phyloP scores from a whole-genome alignment of 2,329 filamentous ascomycete genomes.

The Chaetomium olivaceum region DNA sequence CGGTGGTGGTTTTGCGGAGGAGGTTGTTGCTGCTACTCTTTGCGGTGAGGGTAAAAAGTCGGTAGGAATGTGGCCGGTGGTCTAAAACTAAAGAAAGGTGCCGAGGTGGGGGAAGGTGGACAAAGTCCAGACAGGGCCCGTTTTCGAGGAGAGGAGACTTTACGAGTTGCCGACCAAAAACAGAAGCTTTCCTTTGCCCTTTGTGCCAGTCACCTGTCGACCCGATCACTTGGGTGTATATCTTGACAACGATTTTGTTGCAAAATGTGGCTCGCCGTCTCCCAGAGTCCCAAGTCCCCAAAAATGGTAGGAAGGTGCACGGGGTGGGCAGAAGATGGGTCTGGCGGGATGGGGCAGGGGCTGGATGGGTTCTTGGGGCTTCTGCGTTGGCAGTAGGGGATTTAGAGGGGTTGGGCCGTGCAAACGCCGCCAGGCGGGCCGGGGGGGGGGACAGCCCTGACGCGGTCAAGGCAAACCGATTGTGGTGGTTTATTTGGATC shows the following conservation, averaged over 20 bases:
- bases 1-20: neutral
- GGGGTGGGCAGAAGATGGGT: conserved; percentile 7
- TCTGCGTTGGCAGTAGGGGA: conserved; percentile 22
- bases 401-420: conserved; percentile 29
- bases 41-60: neutral
- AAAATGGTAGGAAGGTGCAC: neutral
- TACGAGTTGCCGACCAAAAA: neutral
- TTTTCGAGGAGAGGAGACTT: neutral
- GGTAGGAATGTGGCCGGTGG: neutral
- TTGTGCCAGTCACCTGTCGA: neutral
- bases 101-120: neutral
- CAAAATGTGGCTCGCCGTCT: neutral
- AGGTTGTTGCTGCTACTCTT: neutral
- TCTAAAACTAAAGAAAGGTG: neutral
- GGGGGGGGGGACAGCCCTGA: conserved; percentile 2
- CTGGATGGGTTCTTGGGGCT: conserved; percentile 14
- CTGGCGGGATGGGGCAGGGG: conserved; percentile 9
- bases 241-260: neutral
- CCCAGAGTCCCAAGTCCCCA: neutral
- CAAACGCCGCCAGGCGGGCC: conserved; percentile 18
- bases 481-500: neutral
- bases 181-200: neutral
- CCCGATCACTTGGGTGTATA: neutral
- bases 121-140: neutral
- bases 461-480: neutral